Percentiles rank a stretch among this genome's conserved stretches.
Conservation (phyloP, 768 basidiomycete species). For the Rhizopogon vulgaris region DNA sequence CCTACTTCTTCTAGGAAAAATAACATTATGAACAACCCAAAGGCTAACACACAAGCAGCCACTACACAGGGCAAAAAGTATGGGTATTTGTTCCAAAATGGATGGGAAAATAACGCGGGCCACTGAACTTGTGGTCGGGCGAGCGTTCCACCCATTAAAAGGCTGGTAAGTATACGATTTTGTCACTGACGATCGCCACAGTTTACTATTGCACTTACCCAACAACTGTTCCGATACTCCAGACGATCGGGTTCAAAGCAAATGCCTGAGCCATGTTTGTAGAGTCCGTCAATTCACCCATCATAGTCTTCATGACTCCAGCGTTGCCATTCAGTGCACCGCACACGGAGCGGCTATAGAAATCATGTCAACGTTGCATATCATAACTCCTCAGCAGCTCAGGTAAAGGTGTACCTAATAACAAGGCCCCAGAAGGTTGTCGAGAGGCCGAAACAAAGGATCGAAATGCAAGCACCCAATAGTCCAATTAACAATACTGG, state of each 20-base stretch:
- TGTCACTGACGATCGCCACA: neutral
- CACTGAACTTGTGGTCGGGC: constrained; percentile 50
- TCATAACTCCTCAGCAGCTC: neutral
- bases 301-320: constrained; percentile 64
- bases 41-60: constrained; percentile 11
- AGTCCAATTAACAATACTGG: constrained; percentile 52
- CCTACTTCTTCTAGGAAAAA: constrained; percentile 27
- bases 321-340: constrained; percentile 33
- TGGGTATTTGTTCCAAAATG: constrained; percentile 29
- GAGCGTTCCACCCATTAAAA: constrained; percentile 54
- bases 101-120: constrained; percentile 38
- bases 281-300: constrained; percentile 52
- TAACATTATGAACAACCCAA: constrained; percentile 11
- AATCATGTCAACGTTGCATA: neutral
- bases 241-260: constrained; percentile 21
- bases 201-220: constrained; percentile 19
- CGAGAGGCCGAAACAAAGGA: constrained; percentile 57
- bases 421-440: constrained; percentile 48
- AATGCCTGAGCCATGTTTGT: constrained; percentile 30
- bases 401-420: constrained; percentile 34
- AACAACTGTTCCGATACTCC: constrained; percentile 25
- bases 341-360: constrained; percentile 25
- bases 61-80: constrained; percentile 30
- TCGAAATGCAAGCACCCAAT: constrained; percentile 44
- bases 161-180: constrained; percentile 24